Evolutionary conservation across 805 yeast genomes (phyloP).

Genomic region (Hanseniaspora hatyaiensis): DNA sequence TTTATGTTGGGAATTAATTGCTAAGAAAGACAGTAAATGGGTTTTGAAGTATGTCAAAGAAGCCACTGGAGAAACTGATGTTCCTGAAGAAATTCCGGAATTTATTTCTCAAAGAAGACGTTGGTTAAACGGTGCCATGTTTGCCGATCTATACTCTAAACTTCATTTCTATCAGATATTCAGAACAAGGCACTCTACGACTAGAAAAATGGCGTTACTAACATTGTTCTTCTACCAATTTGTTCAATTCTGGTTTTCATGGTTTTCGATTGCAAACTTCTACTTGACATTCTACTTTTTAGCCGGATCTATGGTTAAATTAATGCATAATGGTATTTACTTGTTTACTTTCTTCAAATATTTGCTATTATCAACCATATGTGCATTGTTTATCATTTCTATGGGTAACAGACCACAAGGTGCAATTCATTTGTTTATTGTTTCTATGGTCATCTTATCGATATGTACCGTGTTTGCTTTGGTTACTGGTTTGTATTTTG

Average conservation of each 20-base stretch:
- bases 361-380: constrained; percentile 65
- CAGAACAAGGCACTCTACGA: constrained; percentile 70
- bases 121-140: constrained; percentile 96
- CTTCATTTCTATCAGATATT: constrained; percentile 78
- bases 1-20: constrained; percentile 89
- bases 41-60: constrained; percentile 80
- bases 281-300: constrained; percentile 85
- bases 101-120: constrained; percentile 92
- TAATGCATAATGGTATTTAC: constrained; percentile 62
- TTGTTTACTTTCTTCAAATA: constrained; percentile 79
- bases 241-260: constrained; percentile 66
- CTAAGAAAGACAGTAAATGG: constrained; percentile 75
- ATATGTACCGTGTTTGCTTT: constrained; percentile 73
- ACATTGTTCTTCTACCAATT: constrained; percentile 84
- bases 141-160: constrained; percentile 87
- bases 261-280: constrained; percentile 86
- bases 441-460: constrained; percentile 60
- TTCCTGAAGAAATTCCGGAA: constrained; percentile 88
- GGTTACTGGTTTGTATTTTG: constrained; percentile 71
- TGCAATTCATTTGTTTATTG: constrained; percentile 63
- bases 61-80: constrained; percentile 94
- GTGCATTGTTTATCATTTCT: constrained; percentile 82
- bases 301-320: constrained; percentile 62
- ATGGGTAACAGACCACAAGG: constrained; percentile 99
- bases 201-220: constrained; percentile 73